phyloP scores from a whole-genome alignment of 2,329 filamentous ascomycete species.

The Monosporascus sp. region DNA sequence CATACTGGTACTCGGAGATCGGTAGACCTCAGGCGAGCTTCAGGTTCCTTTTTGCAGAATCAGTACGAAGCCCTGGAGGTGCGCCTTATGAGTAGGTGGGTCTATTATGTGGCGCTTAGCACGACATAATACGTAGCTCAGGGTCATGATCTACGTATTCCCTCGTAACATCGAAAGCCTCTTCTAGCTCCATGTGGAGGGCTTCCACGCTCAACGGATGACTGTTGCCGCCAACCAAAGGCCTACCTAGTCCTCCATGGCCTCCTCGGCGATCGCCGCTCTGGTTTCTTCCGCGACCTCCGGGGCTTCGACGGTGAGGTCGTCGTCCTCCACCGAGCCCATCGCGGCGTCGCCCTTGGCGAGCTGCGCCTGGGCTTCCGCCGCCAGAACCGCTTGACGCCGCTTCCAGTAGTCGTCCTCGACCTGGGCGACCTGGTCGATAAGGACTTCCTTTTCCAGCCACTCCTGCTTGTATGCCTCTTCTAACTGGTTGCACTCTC shows the following conservation, averaged over 20 bases:
- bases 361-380: constrained; percentile 20
- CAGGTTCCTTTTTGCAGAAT: too few relatives aligned
- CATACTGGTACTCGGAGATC: too few relatives aligned
- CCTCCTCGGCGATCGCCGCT: background rate
- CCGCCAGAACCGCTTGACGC: constrained; percentile 46
- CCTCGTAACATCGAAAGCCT: too few relatives aligned
- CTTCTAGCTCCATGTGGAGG: too few relatives aligned
- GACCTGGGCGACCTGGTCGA: constrained; percentile 64
- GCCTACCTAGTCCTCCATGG: background rate
- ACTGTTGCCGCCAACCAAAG: too few relatives aligned
- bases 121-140: too few relatives aligned
- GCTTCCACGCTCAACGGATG: too few relatives aligned
- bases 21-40: too few relatives aligned
- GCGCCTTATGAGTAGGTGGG: too few relatives aligned
- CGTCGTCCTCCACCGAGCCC: background rate
- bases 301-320: background rate
- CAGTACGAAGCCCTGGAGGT: too few relatives aligned
- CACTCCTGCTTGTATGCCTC: constrained; percentile 65
- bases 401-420: constrained; percentile 63
- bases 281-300: background rate
- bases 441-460: constrained; percentile 71
- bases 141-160: too few relatives aligned
- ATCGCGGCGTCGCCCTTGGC: background rate
- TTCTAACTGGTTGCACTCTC: constrained; percentile 62
- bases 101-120: too few relatives aligned